These are phyloP conservation scores for Isoetes taiwanensis DNA, from an alignment of 75 land plant genomes.

Conservation along the genomic window DNA sequence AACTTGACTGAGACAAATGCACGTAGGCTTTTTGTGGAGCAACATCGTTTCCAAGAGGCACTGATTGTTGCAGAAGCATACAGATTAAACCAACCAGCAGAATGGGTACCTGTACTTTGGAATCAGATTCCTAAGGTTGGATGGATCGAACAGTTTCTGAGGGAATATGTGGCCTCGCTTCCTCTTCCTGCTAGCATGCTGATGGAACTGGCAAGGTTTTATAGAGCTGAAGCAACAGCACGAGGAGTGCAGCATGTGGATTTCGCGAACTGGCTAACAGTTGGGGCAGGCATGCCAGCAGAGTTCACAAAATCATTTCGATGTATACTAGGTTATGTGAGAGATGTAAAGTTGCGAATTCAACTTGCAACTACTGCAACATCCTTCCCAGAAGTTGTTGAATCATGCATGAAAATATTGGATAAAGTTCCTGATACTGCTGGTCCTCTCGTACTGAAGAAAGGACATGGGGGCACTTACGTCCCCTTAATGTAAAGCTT, in stretches of 20 bases:
- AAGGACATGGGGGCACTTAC: slow-evolving; percentile 91
- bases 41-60: slow-evolving; percentile 85
- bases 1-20: slow-evolving; percentile 74
- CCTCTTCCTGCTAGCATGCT: slow-evolving; percentile 74
- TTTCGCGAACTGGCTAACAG: slow-evolving; percentile 75
- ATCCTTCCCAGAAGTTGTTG: slow-evolving; percentile 62
- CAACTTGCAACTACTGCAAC: slow-evolving; percentile 78
- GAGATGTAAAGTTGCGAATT: slow-evolving; percentile 53
- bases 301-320: slow-evolving; percentile 82
- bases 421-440: slow-evolving; percentile 89
- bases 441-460: slow-evolving; percentile 71
- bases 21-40: slow-evolving; percentile 66
- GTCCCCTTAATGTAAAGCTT: slow-evolving; percentile 86
- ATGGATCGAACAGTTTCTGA: slow-evolving; percentile 57
- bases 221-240: slow-evolving; percentile 70
- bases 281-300: slow-evolving; percentile 60
- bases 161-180: slow-evolving; percentile 79
- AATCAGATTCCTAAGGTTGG: slow-evolving; percentile 83
- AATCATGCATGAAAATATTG: slow-evolving; percentile 47
- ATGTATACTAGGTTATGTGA: slow-evolving; percentile 55
- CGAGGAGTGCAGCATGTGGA: slow-evolving; percentile 67
- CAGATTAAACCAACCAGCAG: slow-evolving; percentile 65
- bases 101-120: slow-evolving; percentile 91
- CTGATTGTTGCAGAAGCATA: slow-evolving; percentile 95
- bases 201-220: slow-evolving; percentile 64